phyloP scores from a whole-genome alignment of 495 filamentous ascomycete genomes.

The Gamarada debralockiae region DNA sequence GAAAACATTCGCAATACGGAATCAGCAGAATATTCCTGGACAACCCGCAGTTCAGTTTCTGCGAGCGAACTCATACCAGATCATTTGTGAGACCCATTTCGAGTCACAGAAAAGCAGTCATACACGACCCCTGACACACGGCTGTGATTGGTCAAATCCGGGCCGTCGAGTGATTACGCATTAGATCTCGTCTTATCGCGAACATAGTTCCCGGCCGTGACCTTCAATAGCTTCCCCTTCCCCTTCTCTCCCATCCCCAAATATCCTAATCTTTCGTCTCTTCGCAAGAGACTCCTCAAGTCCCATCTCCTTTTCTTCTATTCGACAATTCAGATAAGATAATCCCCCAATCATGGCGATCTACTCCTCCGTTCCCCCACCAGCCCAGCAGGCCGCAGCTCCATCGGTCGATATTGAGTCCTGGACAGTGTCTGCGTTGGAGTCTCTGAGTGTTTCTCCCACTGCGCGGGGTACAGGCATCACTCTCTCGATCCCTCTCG shows the following conservation, averaged over 20 bases:
- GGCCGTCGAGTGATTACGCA: conserved; percentile 6
- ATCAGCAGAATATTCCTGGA: background rate
- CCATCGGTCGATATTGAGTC: conserved; percentile 39
- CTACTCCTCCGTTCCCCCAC: conserved; percentile 19
- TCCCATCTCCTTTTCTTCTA: background rate
- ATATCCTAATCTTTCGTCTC: background rate
- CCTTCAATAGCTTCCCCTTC: background rate
- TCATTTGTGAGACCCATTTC: background rate
- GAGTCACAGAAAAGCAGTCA: conserved; percentile 1
- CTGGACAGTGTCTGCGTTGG: conserved; percentile 45
- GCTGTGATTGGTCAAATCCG: conserved; percentile 9
- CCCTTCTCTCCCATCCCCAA: conserved; percentile 1
- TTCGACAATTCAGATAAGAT: background rate
- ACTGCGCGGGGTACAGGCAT: conserved; percentile 37
- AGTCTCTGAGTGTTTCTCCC: conserved; percentile 44
- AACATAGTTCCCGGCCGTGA: background rate
- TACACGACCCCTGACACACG: conserved; percentile 1
- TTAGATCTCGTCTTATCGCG: conserved; percentile 14
- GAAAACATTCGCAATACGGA: background rate
- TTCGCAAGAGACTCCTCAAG: conserved; percentile 1
- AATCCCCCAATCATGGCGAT: conserved; percentile 18
- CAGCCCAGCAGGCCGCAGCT: conserved; percentile 23
- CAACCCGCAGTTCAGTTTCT: background rate
- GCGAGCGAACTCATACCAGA: too few relatives aligned
- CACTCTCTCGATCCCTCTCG: conserved; percentile 45